Conservation (phyloP, 1,139 yeast genomes). For the Yamadazyma jaroonii region DNA sequence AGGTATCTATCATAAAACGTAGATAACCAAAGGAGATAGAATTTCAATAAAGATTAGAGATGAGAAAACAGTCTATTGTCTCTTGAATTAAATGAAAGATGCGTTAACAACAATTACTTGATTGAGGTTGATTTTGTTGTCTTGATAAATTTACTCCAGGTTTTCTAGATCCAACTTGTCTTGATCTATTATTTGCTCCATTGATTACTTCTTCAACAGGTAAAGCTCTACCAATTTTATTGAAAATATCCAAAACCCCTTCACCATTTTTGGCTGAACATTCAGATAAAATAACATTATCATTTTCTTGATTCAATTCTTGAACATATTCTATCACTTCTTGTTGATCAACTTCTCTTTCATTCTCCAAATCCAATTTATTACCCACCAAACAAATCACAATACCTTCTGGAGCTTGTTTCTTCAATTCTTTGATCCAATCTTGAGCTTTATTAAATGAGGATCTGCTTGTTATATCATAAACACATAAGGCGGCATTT, state of each 20-base stretch:
- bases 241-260: slow-evolving; percentile 44
- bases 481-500: slow-evolving; percentile 36
- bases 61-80: too few species aligned
- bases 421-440: slow-evolving; percentile 94
- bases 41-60: too few species aligned
- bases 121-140: slow-evolving; percentile 19
- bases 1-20: too few species aligned
- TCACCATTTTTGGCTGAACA: slow-evolving; percentile 50
- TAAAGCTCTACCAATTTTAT: slow-evolving; percentile 40
- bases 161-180: slow-evolving; percentile 18
- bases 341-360: slow-evolving; percentile 43
- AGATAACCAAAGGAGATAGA: too few species aligned
- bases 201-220: slow-evolving; percentile 41
- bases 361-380: slow-evolving; percentile 66
- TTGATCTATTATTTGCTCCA: slow-evolving; percentile 23
- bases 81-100: too few species aligned
- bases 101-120: slow-evolving; percentile 26
- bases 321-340: slow-evolving; percentile 37
- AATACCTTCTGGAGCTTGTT: slow-evolving; percentile 82
- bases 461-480: slow-evolving; percentile 39
- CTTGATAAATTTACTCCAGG: slow-evolving; percentile 42
- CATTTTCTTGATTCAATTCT: slow-evolving; percentile 27
- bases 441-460: slow-evolving; percentile 88
- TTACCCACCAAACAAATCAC: slow-evolving; percentile 89
- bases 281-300: slow-evolving; percentile 32